Base-by-base conservation (phyloP, 768 basidiomycete species). In the Polyporus arcularius region DNA sequence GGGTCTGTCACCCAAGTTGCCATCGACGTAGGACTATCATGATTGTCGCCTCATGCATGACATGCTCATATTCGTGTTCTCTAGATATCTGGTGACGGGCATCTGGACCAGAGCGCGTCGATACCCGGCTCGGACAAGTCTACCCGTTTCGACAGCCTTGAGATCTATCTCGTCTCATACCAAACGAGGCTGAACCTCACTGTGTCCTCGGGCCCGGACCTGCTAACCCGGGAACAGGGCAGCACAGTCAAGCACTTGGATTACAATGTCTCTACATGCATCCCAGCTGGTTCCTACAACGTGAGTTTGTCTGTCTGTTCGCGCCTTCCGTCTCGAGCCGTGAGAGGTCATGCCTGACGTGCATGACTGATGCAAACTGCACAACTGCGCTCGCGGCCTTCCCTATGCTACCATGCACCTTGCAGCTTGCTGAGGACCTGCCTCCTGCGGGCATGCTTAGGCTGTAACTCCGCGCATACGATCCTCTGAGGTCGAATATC, bases 101-200 rank as follows among this genome's bases (percentile, higher is more conserved):
- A 78, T 45, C 70, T 82, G 12, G 70, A 75, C 39, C 57, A 73
- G 26, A 63, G 55, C 45, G 75, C 77, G n/a, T 68, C 70, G 30
- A 60, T 67, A 6, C 76, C 78, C 5, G 71, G 68, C 55, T 78
- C 79, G 7, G 67, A 64, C 28, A 63, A 73, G 9, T 55, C 74
- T 0, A 80, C 78, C 1, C 69, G 73, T 46, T 79, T 73, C 65
- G 74, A 78, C 60, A 69, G 69, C 16, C 69, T 83, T 26, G 76
- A 81, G 53, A 74, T 83, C 16, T 83, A 77, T 62, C 74, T 82
- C 38, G 75, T 80, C 12, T 84, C 82, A 14, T 67, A 72, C 18
- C 60, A 73, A 40, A 73, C 70, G 48, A 69, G 73, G 26, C 48
- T 75, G 55, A 82, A 83, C 64, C 48, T 79, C 6, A 82, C 80